phyloP scores from a whole-genome alignment of 495 filamentous ascomycete genomes.

The Hyaloscypha finlandica region DNA sequence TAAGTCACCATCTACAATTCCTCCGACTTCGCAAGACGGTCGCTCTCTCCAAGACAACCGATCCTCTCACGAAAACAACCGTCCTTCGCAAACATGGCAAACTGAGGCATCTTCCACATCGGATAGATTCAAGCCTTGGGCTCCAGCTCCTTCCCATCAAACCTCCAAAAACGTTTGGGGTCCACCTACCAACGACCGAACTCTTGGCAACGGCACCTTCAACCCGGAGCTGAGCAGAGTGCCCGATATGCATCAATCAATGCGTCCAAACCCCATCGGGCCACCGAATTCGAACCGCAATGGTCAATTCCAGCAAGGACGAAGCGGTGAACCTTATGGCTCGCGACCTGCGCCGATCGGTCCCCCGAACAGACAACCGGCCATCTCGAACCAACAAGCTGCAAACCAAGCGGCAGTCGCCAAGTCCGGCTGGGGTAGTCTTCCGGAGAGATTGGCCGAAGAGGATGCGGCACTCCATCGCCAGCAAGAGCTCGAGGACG shows the following conservation, averaged over 20 bases:
- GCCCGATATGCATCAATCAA: slow-evolving; percentile 39
- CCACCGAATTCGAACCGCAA: slow-evolving; percentile 46
- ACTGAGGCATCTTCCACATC: slow-evolving; percentile 16
- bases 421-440: slow-evolving; percentile 48
- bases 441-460: slow-evolving; percentile 44
- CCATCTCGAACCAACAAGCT: slow-evolving; percentile 11
- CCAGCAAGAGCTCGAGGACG: slow-evolving; percentile 21
- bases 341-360: slow-evolving; percentile 49
- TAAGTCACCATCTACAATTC: background rate
- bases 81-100: slow-evolving; percentile 30
- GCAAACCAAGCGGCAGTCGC: slow-evolving; percentile 14
- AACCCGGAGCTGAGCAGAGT: slow-evolving; percentile 59
- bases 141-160: slow-evolving; percentile 37
- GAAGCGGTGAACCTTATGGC: slow-evolving; percentile 34
- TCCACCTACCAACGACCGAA: slow-evolving; percentile 63
- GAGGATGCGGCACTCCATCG: slow-evolving; percentile 38
- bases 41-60: background rate
- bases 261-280: slow-evolving; percentile 54
- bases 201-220: slow-evolving; percentile 80
- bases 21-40: slow-evolving; percentile 20
- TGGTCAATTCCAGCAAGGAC: slow-evolving; percentile 41
- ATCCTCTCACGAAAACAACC: background rate
- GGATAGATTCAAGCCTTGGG: slow-evolving; percentile 30
- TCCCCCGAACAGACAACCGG: slow-evolving; percentile 37
- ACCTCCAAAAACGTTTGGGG: slow-evolving; percentile 71